Evolutionary conservation across 139 green algal genomes (phyloP).

Genomic region (Tetraselmis chui): DNA sequence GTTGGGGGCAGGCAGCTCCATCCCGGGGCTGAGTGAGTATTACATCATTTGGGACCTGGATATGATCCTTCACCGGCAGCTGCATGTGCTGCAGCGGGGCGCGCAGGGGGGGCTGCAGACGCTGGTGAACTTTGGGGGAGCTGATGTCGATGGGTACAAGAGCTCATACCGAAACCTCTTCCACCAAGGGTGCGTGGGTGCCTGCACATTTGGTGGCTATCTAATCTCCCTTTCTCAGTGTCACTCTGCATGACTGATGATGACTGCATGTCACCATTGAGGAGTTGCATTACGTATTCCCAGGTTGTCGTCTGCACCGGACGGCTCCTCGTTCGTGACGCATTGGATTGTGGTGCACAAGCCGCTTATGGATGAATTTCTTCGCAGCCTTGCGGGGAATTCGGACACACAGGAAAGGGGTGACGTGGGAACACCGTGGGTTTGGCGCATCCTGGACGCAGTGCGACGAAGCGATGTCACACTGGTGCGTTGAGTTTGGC

Average conservation of each 20-base stretch:
- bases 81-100: constrained; percentile 17
- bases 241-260: neutral
- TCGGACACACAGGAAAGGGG: neutral
- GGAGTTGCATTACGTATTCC: neutral
- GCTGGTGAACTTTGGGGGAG: constrained; percentile 35
- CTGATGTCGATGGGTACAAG: constrained; percentile 19
- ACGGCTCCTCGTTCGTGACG: constrained; percentile 48
- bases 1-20: constrained; percentile 24
- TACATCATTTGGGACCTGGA: constrained; percentile 49
- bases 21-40: constrained; percentile 26
- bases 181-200: neutral
- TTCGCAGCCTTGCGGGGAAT: neutral
- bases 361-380: constrained; percentile 33
- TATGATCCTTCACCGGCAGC: constrained; percentile 33
- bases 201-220: too few species aligned
- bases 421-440: constrained; percentile 12
- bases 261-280: neutral
- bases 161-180: constrained; percentile 20
- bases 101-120: neutral
- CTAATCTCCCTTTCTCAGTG: too few species aligned
- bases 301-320: constrained; percentile 24
- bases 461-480: constrained; percentile 4
- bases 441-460: constrained; percentile 26
- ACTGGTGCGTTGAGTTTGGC: neutral
- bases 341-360: constrained; percentile 47